Evolutionary conservation across 2,329 filamentous ascomycete species (phyloP).

Genomic region (Fusarium sp.): DNA sequence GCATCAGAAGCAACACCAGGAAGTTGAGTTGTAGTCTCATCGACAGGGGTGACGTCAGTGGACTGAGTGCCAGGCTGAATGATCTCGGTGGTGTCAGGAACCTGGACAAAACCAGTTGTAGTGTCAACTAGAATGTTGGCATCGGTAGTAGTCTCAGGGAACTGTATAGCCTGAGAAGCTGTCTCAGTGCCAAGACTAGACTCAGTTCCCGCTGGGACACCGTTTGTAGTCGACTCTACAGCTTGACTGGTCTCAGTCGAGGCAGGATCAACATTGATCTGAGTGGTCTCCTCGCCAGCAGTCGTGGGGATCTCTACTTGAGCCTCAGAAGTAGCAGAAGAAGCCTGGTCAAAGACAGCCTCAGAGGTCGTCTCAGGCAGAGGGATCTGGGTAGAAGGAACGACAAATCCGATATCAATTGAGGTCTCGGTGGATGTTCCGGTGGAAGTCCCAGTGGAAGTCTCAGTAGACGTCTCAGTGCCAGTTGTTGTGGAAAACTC

Average conservation of each 20-base stretch:
- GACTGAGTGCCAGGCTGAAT: background rate
- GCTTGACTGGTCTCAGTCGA: background rate
- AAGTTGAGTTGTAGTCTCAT: too few relatives aligned
- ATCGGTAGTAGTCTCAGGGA: too few relatives aligned
- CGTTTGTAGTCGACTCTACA: background rate
- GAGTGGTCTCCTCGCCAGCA: background rate
- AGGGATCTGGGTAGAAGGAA: background rate
- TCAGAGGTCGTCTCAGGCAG: background rate
- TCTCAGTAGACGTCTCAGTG: background rate
- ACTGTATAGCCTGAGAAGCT: too few relatives aligned
- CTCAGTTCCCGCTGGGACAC: background rate
- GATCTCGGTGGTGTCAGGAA: background rate
- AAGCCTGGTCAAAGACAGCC: background rate
- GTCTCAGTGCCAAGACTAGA: background rate
- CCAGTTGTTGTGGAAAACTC: background rate
- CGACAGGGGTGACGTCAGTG: background rate
- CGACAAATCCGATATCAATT: rapidly evolving
- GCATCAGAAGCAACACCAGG: too few relatives aligned
- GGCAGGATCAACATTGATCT: background rate
- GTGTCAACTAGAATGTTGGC: background rate
- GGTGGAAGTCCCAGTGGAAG: background rate
- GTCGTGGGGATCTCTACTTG: background rate
- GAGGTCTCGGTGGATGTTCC: too few relatives aligned
- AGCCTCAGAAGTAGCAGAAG: background rate
- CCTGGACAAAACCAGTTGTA: background rate